These are phyloP conservation scores for Kandelia obovata DNA, from an alignment of 345 rosid species.

Conservation along the genomic window DNA sequence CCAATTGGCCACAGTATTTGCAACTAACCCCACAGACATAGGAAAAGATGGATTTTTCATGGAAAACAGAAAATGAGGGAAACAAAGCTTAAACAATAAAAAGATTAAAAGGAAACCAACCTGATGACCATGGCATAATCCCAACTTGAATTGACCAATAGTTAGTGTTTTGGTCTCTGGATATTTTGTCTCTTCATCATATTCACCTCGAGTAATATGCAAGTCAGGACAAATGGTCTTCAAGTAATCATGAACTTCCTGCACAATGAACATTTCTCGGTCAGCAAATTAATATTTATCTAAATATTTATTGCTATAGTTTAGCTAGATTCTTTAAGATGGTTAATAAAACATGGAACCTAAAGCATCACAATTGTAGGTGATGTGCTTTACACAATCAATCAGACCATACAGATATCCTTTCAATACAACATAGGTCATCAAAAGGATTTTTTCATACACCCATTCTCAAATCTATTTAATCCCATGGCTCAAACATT, in stretches of 20 bases:
- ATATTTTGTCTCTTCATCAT: slow-evolving; percentile 74
- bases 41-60: no score
- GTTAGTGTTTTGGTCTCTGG: slow-evolving; percentile 85
- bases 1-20: no score
- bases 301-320: background rate
- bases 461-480: background rate
- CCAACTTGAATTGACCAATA: slow-evolving; percentile 92
- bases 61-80: background rate
- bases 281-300: background rate
- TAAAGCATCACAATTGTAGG: background rate
- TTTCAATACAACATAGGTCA: no score
- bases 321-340: background rate
- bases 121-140: slow-evolving; percentile 96
- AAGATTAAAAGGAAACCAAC: slow-evolving; percentile 29
- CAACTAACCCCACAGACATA: no score
- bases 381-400: background rate
- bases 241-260: slow-evolving; percentile 96
- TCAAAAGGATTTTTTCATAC: background rate
- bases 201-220: slow-evolving; percentile 83
- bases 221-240: slow-evolving; percentile 85
- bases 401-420: no score
- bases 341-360: background rate
- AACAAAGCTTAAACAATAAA: background rate
- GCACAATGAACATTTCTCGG: slow-evolving; percentile 11
- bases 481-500: background rate